Evolutionary conservation across 305 asterid genomes (phyloP).

Genomic region (Withania somnifera): DNA sequence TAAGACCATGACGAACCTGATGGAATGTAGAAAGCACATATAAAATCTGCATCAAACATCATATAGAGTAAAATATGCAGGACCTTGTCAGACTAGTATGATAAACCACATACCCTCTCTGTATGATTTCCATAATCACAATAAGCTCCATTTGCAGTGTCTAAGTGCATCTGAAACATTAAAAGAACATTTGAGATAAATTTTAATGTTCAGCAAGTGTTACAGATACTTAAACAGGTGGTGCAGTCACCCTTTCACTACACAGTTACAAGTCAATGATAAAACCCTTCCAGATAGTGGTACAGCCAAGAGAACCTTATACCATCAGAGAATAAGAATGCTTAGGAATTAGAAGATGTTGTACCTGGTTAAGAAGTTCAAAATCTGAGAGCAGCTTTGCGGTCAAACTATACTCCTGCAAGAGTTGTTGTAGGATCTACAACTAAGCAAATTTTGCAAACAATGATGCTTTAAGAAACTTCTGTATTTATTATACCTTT

Average conservation of each 20-base stretch:
- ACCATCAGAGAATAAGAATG: not conserved
- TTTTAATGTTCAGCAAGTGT: not conserved
- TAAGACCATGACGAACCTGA: not conserved
- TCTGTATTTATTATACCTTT: constrained; percentile 26
- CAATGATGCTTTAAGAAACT: not conserved
- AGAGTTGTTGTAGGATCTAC: constrained; percentile 21
- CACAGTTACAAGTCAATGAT: not conserved
- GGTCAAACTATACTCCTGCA: constrained; percentile 65
- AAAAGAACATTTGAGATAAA: constrained; percentile 9
- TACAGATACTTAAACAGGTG: not conserved
- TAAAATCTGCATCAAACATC: not conserved
- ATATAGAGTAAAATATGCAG: not conserved
- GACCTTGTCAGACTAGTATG: not conserved
- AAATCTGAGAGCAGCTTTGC: constrained; percentile 79
- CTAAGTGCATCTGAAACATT: constrained; percentile 74
- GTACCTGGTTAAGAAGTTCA: constrained; percentile 77
- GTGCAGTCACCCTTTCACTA: not conserved
- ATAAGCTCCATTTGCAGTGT: constrained; percentile 57
- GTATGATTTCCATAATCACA: constrained; percentile 93
- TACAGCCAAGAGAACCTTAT: not conserved
- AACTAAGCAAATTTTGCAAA: constrained; percentile 4
- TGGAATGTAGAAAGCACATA: not conserved
- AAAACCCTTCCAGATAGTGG: not conserved
- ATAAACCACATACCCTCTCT: constrained; percentile 51
- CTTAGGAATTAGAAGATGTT: not conserved